A percentile compares a stretch with the other conserved stretches of the same genome.
Conservation (phyloP, 176 grass and related monocot genomes). For the Sorghum bicolor region Sorghum_bicolor_NCBIv3 NC_012872.2:69913501-69914000, state of each 20-base stretch:
- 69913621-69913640: not conserved
- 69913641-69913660: not conserved
- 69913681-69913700: not conserved
- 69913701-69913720: not conserved
- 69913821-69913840: not conserved
- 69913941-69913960: no score
- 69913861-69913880: not conserved
- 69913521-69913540: no score
- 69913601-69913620: not conserved
- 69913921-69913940: no score
- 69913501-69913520: no score
- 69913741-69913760: not conserved
- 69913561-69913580: no score
- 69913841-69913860: not conserved
- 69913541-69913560: no score
- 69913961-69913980: no score
- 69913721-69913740: no score
- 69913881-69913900: not conserved
- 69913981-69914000: no score
- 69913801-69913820: no score
- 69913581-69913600: not conserved
- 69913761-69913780: not conserved
- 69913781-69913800: not conserved
- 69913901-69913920: no score
- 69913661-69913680: not conserved